Evolutionary conservation across 2,329 filamentous ascomycete genomes (phyloP).

Genomic region (Didymella exigua): DNA sequence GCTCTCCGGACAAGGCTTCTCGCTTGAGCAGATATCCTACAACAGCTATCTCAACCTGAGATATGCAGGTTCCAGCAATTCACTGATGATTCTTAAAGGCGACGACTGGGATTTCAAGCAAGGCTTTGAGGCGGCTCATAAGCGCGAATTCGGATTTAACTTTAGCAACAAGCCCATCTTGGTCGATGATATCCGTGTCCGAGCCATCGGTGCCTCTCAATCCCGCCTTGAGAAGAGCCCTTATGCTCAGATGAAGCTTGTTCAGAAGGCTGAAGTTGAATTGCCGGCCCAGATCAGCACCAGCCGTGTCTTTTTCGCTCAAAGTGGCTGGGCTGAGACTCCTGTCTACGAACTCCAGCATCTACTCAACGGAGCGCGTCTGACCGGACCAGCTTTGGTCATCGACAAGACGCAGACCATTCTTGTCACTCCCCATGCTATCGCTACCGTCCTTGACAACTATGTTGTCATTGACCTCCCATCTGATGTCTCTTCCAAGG

Average conservation of each 20-base stretch:
- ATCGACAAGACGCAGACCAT: slow-evolving; percentile 87
- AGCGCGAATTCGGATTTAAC: slow-evolving; percentile 7
- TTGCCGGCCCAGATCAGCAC: not conserved
- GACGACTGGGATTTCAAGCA: not conserved
- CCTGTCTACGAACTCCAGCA: slow-evolving; percentile 79
- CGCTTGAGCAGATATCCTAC: slow-evolving; percentile 1
- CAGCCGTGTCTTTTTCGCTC: not conserved
- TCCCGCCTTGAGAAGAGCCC: not conserved
- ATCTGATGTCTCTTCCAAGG: not conserved
- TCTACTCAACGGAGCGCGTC: slow-evolving; percentile 68
- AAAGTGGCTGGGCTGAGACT: slow-evolving; percentile 63
- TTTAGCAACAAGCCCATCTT: not conserved
- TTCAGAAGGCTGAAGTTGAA: slow-evolving; percentile 63
- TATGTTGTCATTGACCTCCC: slow-evolving; percentile 66
- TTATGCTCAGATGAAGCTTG: slow-evolving; percentile 71
- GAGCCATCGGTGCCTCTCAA: slow-evolving; percentile 3
- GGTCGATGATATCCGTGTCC: slow-evolving; percentile 8
- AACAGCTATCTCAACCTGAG: slow-evolving; percentile 6
- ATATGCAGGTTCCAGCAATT: slow-evolving; percentile 2
- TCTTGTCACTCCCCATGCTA: slow-evolving; percentile 75
- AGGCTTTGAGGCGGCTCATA: slow-evolving; percentile 1
- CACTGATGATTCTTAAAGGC: slow-evolving; percentile 1
- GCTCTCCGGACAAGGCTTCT: slow-evolving; percentile 5
- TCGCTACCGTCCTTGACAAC: slow-evolving; percentile 75
- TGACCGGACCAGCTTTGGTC: slow-evolving; percentile 79